Evolutionary conservation across 768 basidiomycete species (phyloP), one percentile per base, ranked within the genome.

Genomic region (Tylopilus plumbeoviolaceoides): DNA sequence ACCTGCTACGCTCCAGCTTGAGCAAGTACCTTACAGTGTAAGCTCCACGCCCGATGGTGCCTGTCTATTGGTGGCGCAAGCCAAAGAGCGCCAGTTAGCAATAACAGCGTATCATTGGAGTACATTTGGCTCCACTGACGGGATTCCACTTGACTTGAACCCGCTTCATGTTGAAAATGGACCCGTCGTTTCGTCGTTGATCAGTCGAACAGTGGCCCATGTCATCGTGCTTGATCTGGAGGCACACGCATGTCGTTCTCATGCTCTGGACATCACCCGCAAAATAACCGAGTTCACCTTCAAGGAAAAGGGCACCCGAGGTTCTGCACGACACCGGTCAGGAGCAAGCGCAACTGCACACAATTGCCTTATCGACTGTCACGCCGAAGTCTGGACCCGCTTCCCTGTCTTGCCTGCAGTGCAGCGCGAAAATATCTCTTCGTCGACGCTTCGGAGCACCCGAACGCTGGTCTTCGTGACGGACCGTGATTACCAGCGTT

Each of bases 371-470:
- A 65, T 84, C 17, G 78, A 81, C 56, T 82, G 80, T 49, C 75
- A 81, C 47, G 63, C 73, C 0, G 80, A 82, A 14, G 77, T 82
- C 20, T 84, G 82, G 82, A 80, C 74, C 7, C 76, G 82, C 8
- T 84, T 82, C 61, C 82, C 82, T 0, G 82, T 84, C 3, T 56
- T 79, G 2, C 70, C 82, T 2, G 80, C 82, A 0, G 72, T 84
- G n/a, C 71, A 73, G 35, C 73, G 78, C 6, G 70, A 73, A 39
- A 78, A 75, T 0, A 68, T 76, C 40, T 64, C 69, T 0, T 68
- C 70, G 0, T 70, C 72, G 3, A 63, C 60, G 20, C 59, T 66
- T 6, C 64, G 73, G 18, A 64, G 57, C 8, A 48, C 61, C 7
- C 73, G 67, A 38, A 64, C 65, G 6, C 65, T 84, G 7, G 58